A percentile compares a stretch with the other conserved stretches of the same genome.
These are phyloP conservation scores for Daldinia loculata DNA, from an alignment of 495 filamentous ascomycete genomes.

Conservation along the genomic window DNA sequence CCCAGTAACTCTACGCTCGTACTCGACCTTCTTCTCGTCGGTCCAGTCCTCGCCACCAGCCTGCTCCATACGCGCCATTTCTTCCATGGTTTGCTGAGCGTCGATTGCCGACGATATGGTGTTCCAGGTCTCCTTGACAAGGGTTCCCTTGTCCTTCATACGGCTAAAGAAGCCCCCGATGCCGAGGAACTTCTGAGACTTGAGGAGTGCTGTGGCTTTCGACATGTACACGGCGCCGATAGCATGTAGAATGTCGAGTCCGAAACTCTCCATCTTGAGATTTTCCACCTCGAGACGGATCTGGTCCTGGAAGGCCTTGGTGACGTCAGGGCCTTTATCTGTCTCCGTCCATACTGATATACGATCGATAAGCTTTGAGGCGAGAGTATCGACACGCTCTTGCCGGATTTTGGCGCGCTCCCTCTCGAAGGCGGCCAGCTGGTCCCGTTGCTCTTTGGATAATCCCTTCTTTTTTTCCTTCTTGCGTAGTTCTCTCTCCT, in stretches of 20 bases:
- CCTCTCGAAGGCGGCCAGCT: constrained; percentile 84
- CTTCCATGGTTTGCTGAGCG: constrained; percentile 97
- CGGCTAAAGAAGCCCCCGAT: constrained; percentile 93
- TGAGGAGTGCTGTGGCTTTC: constrained; percentile 87
- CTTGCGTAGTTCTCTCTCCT: constrained; percentile 75
- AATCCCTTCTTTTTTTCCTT: constrained; percentile 87
- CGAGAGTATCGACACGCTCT: constrained; percentile 85
- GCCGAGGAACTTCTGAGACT: constrained; percentile 95
- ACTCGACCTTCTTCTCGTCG: constrained; percentile 96
- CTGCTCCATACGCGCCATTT: constrained; percentile 97
- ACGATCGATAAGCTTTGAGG: constrained; percentile 85
- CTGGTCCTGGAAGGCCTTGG: constrained; percentile 89
- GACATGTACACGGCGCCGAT: constrained; percentile 88
- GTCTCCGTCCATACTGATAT: constrained; percentile 98
- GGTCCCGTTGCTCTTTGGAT: constrained; percentile 88
- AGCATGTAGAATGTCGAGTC: constrained; percentile 94
- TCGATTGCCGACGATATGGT: constrained; percentile 98
- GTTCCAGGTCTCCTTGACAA: constrained; percentile 98
- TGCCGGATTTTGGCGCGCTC: constrained; percentile 87
- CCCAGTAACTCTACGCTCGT: constrained; percentile 91
- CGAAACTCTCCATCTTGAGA: constrained; percentile 98
- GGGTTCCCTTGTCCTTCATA: constrained; percentile 94
- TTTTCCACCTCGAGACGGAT: constrained; percentile 96
- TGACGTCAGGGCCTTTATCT: constrained; percentile 86
- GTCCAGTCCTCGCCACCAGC: constrained; percentile 98